phyloP scores from a whole-genome alignment of 345 rosid species.

The Nasturtium officinale region DNA sequence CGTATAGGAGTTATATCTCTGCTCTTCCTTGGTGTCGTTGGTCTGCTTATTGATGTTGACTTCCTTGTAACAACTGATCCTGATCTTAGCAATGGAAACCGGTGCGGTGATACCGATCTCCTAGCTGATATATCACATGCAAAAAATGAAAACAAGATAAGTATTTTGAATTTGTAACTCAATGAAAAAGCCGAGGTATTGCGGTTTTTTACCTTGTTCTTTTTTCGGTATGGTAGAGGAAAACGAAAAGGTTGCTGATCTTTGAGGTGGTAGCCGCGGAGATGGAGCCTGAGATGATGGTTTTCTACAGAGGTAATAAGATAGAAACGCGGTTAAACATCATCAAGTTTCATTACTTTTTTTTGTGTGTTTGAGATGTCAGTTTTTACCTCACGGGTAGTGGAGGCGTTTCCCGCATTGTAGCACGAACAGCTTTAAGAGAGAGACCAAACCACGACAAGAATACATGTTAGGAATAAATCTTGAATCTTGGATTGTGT shows the following conservation, averaged over 20 bases:
- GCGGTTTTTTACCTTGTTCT: slow-evolving; percentile 53
- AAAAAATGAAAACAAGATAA: slow-evolving; percentile 3
- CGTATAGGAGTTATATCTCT: slow-evolving; percentile 67
- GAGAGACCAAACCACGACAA: slow-evolving; percentile 22
- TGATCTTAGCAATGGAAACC: slow-evolving; percentile 79
- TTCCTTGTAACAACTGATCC: slow-evolving; percentile 64
- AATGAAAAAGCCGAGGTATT: not conserved
- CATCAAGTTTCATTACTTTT: not conserved
- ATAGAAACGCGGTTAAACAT: slow-evolving; percentile 6
- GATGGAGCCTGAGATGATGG: slow-evolving; percentile 72
- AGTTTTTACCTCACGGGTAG: slow-evolving; percentile 56
- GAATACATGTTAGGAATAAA: not conserved
- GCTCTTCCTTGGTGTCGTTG: slow-evolving; percentile 70
- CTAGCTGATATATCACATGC: slow-evolving; percentile 54
- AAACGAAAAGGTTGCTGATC: slow-evolving; percentile 77
- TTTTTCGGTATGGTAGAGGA: slow-evolving; percentile 62
- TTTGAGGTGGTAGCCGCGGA: slow-evolving; percentile 57
- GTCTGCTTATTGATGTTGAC: slow-evolving; percentile 58
- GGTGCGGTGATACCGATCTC: slow-evolving; percentile 70
- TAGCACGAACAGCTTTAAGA: slow-evolving; percentile 73
- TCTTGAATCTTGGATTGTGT: slow-evolving; percentile 4
- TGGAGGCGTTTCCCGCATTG: slow-evolving; percentile 62
- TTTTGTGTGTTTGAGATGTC: not conserved
- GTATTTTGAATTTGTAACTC: not conserved
- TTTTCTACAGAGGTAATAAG: slow-evolving; percentile 51